phyloP scores from a whole-genome alignment of 768 basidiomycete genomes.

The Mycena latifolia region DNA sequence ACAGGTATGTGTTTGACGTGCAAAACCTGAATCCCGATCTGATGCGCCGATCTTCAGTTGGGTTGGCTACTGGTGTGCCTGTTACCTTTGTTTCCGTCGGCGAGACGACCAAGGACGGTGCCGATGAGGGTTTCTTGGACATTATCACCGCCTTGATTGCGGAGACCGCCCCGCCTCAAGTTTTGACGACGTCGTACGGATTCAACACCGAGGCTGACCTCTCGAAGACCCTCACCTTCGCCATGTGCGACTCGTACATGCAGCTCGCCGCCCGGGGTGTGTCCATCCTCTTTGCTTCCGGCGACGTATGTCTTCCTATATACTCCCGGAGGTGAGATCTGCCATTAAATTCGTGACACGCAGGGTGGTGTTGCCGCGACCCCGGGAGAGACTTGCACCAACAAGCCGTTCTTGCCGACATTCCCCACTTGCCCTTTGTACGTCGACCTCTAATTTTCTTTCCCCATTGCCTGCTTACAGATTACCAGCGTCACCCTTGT shows the following conservation, averaged over 20 bases:
- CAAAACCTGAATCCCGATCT: neutral
- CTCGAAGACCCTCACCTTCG: slow-evolving; percentile 31
- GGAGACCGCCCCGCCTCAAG: slow-evolving; percentile 48
- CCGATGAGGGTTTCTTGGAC: slow-evolving; percentile 35
- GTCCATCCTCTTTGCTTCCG: slow-evolving; percentile 60
- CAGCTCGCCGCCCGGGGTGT: slow-evolving; percentile 62
- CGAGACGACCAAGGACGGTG: slow-evolving; percentile 26
- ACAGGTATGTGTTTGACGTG: slow-evolving; percentile 23
- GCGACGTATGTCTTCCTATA: slow-evolving; percentile 37
- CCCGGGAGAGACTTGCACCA: slow-evolving; percentile 46
- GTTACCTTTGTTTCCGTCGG: slow-evolving; percentile 42
- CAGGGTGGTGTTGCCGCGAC: slow-evolving; percentile 53
- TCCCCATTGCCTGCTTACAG: neutral
- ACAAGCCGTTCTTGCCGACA: slow-evolving; percentile 55
- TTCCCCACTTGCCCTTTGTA: slow-evolving; percentile 59
- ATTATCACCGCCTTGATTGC: slow-evolving; percentile 34
- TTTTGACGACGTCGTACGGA: slow-evolving; percentile 63
- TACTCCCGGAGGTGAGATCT: neutral
- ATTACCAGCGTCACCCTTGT: slow-evolving; percentile 46
- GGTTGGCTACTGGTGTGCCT: slow-evolving; percentile 42
- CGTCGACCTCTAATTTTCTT: slow-evolving; percentile 24
- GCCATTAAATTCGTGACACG: neutral
- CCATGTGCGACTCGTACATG: slow-evolving; percentile 35
- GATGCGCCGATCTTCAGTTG: slow-evolving; percentile 19
- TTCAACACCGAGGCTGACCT: slow-evolving; percentile 59